A percentile compares a stretch with the other conserved stretches of the same genome.
Evolutionary conservation across 768 basidiomycete species (phyloP).

Genomic region (Tulasnella sp.): DNA sequence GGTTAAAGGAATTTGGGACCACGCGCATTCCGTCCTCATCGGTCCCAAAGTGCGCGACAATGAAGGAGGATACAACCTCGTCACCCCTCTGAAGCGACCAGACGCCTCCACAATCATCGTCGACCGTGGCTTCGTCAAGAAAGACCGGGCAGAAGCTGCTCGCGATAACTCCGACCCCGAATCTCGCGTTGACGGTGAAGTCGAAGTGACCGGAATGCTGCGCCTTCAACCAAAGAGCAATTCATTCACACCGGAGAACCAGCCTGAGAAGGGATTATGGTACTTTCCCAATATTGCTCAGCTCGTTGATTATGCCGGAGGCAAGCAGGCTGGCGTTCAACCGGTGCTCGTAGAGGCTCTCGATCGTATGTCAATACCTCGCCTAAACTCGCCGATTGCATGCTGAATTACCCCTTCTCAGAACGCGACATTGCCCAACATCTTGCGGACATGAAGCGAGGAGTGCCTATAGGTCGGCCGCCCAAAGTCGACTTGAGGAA

Average conservation of each 20-base stretch:
- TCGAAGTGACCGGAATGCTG: conserved; percentile 82
- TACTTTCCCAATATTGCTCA: conserved; percentile 83
- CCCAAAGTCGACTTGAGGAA: conserved; percentile 86
- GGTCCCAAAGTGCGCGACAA: conserved; percentile 87
- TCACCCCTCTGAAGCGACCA: conserved; percentile 81
- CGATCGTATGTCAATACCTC: conserved; percentile 58
- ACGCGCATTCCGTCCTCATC: conserved; percentile 70
- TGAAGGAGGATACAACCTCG: conserved; percentile 78
- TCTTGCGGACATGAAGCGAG: conserved; percentile 54
- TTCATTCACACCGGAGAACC: conserved; percentile 84
- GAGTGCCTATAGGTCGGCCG: conserved; percentile 79
- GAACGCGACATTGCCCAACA: conserved; percentile 84
- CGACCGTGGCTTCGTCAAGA: conserved; percentile 83
- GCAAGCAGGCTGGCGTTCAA: conserved; percentile 66
- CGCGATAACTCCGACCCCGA: conserved; percentile 30
- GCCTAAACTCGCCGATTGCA: neutral
- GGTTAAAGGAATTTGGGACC: conserved; percentile 74
- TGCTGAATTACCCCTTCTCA: conserved; percentile 39
- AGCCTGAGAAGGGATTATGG: conserved; percentile 76
- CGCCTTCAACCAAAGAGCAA: conserved; percentile 66
- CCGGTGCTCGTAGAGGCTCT: conserved; percentile 89
- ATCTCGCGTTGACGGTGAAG: conserved; percentile 46
- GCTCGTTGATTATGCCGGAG: conserved; percentile 77
- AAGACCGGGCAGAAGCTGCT: conserved; percentile 42
- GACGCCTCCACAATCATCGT: conserved; percentile 78